Percentiles rank a stretch among this genome's conserved stretches.
phyloP scores from a whole-genome alignment of 257 asterid genomes.

The Striga asiatica region DNA sequence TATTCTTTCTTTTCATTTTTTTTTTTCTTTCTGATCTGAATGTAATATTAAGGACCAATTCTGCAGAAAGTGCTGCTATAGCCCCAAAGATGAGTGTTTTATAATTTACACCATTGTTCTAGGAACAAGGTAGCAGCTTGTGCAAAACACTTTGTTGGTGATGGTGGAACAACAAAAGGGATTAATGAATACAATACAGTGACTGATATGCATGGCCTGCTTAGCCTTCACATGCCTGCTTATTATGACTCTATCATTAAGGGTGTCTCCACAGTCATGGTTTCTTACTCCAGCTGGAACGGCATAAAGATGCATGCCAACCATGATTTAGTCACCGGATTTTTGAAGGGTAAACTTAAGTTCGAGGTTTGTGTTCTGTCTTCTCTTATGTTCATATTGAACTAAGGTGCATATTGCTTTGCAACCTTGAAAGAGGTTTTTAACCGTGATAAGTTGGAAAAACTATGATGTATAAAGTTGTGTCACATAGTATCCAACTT shows the following conservation, averaged over 20 bases:
- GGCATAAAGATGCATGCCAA: slow-evolving; percentile 77
- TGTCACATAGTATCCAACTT: background rate
- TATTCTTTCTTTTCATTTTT: background rate
- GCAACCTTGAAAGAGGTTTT: background rate
- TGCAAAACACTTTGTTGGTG: slow-evolving; percentile 92
- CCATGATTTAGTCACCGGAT: slow-evolving; percentile 61
- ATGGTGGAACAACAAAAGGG: slow-evolving; percentile 82
- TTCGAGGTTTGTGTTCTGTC: slow-evolving; percentile 45
- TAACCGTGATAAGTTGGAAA: background rate
- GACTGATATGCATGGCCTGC: slow-evolving; percentile 55
- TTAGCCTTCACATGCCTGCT: slow-evolving; percentile 85
- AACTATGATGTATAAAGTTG: background rate
- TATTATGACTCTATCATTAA: slow-evolving; percentile 60
- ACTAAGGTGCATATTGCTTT: background rate
- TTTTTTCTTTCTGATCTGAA: background rate
- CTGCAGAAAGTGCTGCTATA: background rate
- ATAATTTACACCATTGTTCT: slow-evolving; percentile 8
- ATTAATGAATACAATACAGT: slow-evolving; percentile 61
- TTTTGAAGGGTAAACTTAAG: slow-evolving; percentile 62
- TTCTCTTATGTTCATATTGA: slow-evolving; percentile 1
- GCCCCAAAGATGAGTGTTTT: too few relatives aligned
- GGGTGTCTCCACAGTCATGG: slow-evolving; percentile 78
- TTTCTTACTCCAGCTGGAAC: slow-evolving; percentile 89
- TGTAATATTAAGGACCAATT: background rate
- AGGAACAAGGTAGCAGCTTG: slow-evolving; percentile 94